These are phyloP conservation scores for Flaveria sonorensis DNA, from an alignment of 129 eudicot genomes.

Conservation along the genomic window DNA sequence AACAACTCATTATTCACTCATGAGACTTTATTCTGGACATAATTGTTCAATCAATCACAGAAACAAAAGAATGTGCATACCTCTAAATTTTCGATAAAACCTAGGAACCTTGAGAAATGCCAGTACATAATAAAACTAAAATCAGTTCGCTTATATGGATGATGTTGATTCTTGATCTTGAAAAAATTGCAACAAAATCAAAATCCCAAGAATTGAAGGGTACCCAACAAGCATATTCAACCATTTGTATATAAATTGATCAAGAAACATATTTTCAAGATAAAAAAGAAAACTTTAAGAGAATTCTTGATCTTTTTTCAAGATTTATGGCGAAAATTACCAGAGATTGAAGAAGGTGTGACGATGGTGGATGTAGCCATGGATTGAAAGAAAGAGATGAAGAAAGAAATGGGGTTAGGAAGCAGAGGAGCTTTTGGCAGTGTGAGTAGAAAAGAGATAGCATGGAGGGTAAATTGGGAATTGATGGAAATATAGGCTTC, in stretches of 20 bases:
- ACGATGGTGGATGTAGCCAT: constrained; percentile 47
- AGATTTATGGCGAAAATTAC: constrained; percentile 25
- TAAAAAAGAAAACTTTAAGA: background rate
- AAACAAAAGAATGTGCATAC: background rate
- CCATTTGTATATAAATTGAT: background rate
- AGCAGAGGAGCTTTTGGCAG: constrained; percentile 3
- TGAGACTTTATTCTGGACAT: background rate
- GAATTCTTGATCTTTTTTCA: background rate
- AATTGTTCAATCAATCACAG: background rate
- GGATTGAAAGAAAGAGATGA: background rate
- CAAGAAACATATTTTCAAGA: background rate
- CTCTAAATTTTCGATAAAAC: background rate
- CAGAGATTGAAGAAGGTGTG: constrained; percentile 51
- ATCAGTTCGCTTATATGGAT: background rate
- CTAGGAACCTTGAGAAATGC: background rate
- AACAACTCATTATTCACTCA: background rate
- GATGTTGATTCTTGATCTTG: background rate
- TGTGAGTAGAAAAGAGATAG: constrained; percentile 18
- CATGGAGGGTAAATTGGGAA: constrained; percentile 16
- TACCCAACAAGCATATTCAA: background rate
- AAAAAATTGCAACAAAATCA: background rate
- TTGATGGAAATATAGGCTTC: constrained; percentile 15
- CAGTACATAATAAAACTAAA: too few species aligned
- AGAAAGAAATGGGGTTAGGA: constrained; percentile 29
- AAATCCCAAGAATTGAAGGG: background rate